These are phyloP conservation scores for Hypoxylon cercidicola DNA, from an alignment of 495 filamentous ascomycete species.

Conservation along the genomic window DNA sequence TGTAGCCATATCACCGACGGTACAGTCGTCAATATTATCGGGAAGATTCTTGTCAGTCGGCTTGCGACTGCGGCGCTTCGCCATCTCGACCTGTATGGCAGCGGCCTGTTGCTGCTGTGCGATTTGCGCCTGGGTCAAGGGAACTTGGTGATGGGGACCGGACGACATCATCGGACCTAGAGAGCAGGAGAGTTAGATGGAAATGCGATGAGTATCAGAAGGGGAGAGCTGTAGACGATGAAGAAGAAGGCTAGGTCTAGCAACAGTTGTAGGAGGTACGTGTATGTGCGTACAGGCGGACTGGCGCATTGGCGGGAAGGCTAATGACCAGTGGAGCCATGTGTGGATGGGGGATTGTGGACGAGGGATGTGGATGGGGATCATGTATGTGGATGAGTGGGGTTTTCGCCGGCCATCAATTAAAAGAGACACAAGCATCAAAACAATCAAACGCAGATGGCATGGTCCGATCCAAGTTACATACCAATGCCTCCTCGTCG, in stretches of 20 bases:
- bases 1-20: slow-evolving; percentile 82
- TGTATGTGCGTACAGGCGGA: slow-evolving; percentile 13
- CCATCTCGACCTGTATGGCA: slow-evolving; percentile 67
- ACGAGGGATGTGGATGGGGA: slow-evolving; percentile 20
- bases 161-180: slow-evolving; percentile 68
- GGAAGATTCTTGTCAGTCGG: slow-evolving; percentile 96
- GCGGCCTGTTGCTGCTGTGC: slow-evolving; percentile 66
- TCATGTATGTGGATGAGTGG: slow-evolving; percentile 7
- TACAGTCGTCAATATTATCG: slow-evolving; percentile 82
- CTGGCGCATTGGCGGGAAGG: slow-evolving; percentile 14
- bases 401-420: slow-evolving; percentile 16
- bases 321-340: slow-evolving; percentile 39
- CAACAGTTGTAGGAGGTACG: slow-evolving; percentile 12
- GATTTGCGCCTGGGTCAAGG: slow-evolving; percentile 63
- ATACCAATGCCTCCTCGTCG: slow-evolving; percentile 61
- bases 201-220: slow-evolving; percentile 13
- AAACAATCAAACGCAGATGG: not conserved
- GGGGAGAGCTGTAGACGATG: slow-evolving; percentile 5
- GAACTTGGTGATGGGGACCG: slow-evolving; percentile 57
- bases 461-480: slow-evolving; percentile 28
- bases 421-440: slow-evolving; percentile 16
- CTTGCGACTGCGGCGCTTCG: slow-evolving; percentile 81
- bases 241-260: slow-evolving; percentile 8
- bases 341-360: slow-evolving; percentile 10
- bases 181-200: slow-evolving; percentile 35